Evolutionary conservation across 345 rosid species (phyloP).

Genomic region (Acer negundo): DNA sequence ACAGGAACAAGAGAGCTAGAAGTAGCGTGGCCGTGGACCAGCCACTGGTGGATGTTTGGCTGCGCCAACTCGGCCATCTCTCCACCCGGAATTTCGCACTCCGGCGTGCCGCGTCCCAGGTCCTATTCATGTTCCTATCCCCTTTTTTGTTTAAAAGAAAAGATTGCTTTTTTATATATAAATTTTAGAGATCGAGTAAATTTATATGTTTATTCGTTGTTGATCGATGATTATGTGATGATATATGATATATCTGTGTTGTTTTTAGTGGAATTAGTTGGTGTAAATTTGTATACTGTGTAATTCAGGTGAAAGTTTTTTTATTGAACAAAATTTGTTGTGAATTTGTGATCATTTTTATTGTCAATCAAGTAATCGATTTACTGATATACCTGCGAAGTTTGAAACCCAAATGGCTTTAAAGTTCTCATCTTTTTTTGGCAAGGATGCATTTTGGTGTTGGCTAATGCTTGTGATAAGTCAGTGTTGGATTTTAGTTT

Average conservation of each 20-base stretch:
- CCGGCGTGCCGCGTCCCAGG: conserved; percentile 85
- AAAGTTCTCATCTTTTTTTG: neutral
- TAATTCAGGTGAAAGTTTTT: no score
- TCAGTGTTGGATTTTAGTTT: no score
- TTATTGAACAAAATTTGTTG: neutral
- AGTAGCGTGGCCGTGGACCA: conserved; percentile 39
- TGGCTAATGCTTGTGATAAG: neutral
- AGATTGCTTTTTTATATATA: neutral
- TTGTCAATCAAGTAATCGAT: neutral
- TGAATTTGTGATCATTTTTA: neutral
- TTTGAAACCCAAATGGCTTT: neutral
- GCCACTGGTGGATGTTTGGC: conserved; percentile 66
- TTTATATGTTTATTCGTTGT: neutral
- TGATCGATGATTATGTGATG: neutral
- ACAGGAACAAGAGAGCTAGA: conserved; percentile 37
- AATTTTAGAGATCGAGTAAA: neutral
- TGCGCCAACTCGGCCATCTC: conserved; percentile 77
- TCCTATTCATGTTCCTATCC: neutral
- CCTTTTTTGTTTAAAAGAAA: neutral
- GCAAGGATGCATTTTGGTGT: neutral
- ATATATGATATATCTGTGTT: no score
- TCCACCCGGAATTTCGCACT: conserved; percentile 62
- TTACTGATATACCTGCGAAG: neutral
- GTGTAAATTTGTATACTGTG: neutral
- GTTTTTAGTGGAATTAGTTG: neutral